Evolutionary conservation across 306 rosid genomes (phyloP), one percentile per base, ranked within the genome.

Genomic region (Bauhinia variegata): DNA sequence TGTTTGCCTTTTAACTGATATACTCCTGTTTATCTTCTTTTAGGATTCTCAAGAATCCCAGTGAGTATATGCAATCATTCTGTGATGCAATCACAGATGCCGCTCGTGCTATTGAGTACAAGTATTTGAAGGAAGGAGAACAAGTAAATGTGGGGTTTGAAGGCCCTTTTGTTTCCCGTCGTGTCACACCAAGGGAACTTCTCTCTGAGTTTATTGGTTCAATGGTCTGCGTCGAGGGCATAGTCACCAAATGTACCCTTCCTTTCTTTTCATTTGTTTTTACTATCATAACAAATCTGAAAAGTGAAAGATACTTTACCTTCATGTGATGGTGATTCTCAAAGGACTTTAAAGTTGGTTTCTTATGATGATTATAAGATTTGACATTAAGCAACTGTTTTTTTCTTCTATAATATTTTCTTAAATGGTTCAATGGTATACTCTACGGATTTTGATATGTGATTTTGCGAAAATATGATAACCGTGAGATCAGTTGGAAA

Each of bases 191-290:
- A 0, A 81, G 99, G 63, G 99, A 89, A 0, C 88, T 93, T 57
- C 89, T 93, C 3, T 86, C 99, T 61, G 84, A 83, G 53, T 93
- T 88, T 80, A 93, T 93, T 42, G 97, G 99, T 46, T 86, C 97
- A 57, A 81, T 93, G 99, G 99, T 93, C 65, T 93, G 96, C 32
- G 92, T 93, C 6, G 96, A 91, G 63, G 99, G 97, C 61, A 93
- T 93, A 54, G 78, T 93, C 75, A 93, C 97, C 67, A 93, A 93
- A 85, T 93, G 99, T 93, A 93, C 34, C 31, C 12, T 31, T n/a
- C 17, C 13, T 33, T 31, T 6, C 41, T 31, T 15, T n/a, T n/a
- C n/a, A n/a, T n/a, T n/a, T n/a, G n/a, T n/a, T n/a, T 43, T 2
- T 23, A 6, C 16, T 11, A 17, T 47, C 54, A 4, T 0, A 62